These are phyloP conservation scores for Akanthomyces muscarius DNA, from an alignment of 2,329 filamentous ascomycete genomes.

Conservation along the genomic window DNA sequence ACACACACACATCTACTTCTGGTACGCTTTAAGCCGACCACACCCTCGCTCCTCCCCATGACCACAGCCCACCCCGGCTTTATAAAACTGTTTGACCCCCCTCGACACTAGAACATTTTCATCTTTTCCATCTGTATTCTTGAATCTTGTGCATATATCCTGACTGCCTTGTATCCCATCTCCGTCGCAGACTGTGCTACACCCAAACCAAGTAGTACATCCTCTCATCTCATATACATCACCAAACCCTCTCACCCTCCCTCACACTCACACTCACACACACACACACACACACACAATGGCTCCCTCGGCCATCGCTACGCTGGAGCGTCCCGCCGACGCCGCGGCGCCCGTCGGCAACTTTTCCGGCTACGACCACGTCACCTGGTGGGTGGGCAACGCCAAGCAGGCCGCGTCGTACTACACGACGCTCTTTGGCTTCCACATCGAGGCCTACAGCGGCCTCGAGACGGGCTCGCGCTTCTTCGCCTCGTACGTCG, in stretches of 20 bases:
- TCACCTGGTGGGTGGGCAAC: conserved; percentile 96
- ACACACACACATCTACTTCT: background rate
- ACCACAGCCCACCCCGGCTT: background rate
- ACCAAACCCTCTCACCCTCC: background rate
- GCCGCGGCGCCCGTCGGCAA: conserved; percentile 49
- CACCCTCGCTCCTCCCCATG: background rate
- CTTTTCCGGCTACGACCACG: conserved; percentile 85
- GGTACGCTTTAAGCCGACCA: conserved; percentile 9
- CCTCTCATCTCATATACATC: background rate
- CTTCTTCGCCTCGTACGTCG: conserved; percentile 76
- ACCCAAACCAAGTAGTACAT: background rate
- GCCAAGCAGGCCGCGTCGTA: conserved; percentile 91
- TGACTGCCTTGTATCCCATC: background rate
- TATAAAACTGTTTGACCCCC: conserved; percentile 12
- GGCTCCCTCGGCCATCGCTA: conserved; percentile 56
- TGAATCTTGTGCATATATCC: background rate
- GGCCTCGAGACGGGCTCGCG: conserved; percentile 86
- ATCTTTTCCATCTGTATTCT: background rate
- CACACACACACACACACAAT: conserved; percentile 34
- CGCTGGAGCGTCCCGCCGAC: conserved; percentile 43
- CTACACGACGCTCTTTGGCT: conserved; percentile 84
- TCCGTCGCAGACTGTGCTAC: background rate
- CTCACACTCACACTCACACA: background rate
- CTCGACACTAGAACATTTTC: conserved; percentile 1
- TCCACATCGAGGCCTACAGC: conserved; percentile 74